A percentile compares a stretch with the other conserved stretches of the same genome.
Evolutionary conservation across 2,329 filamentous ascomycete genomes (phyloP).

Genomic region (Venturiaceae sp.): DNA sequence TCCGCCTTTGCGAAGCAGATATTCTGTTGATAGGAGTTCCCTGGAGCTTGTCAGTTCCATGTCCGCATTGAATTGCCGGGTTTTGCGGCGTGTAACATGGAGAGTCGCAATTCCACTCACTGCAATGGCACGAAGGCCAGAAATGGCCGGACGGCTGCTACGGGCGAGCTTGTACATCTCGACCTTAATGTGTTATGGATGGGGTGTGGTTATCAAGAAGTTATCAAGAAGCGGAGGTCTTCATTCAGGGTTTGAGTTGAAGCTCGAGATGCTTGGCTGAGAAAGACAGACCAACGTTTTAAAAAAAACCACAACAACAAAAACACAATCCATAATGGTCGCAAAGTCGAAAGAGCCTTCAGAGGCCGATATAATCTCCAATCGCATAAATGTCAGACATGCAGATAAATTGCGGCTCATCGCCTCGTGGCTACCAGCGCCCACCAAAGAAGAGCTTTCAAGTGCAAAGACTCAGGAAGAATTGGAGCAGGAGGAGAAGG

Average conservation of each 20-base stretch:
- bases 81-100: conserved; percentile 1
- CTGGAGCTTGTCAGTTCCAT: conserved; percentile 26
- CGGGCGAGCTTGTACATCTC: conserved; percentile 81
- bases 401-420: conserved; percentile 45
- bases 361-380: conserved; percentile 46
- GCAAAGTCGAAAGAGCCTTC: conserved; percentile 12
- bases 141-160: conserved; percentile 69
- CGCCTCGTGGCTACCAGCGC: conserved; percentile 46
- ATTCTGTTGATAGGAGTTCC: conserved; percentile 44
- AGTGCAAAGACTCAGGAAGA: conserved; percentile 33
- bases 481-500: conserved; percentile 41
- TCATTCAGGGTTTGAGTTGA: not conserved
- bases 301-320: not conserved
- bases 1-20: conserved; percentile 65
- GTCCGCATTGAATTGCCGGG: conserved; percentile 3
- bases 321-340: not conserved
- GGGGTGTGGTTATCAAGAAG: not conserved
- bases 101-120: not conserved
- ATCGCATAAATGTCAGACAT: conserved; percentile 42
- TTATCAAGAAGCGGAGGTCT: not conserved
- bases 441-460: conserved; percentile 25
- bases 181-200: not conserved
- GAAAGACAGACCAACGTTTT: not conserved
- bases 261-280: not conserved
- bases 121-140: conserved; percentile 52